phyloP scores from a whole-genome alignment of 1,284 basidiomycete genomes.

The Ganoderma leucocontextum region DNA sequence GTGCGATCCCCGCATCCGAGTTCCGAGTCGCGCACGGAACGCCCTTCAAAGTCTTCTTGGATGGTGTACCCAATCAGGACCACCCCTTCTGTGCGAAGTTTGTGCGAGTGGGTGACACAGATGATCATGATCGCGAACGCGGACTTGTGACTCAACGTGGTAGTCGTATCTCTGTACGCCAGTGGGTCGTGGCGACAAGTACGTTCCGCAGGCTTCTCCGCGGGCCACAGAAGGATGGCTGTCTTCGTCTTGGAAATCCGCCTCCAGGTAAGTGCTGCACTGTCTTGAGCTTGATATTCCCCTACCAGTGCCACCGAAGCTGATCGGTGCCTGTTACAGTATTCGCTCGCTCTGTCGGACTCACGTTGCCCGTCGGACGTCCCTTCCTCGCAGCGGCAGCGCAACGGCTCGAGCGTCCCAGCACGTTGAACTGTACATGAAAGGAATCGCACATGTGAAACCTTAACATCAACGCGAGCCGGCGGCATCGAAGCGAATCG shows the following conservation, averaged over 20 bases:
- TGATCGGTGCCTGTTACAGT: background rate
- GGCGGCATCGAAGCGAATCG: background rate
- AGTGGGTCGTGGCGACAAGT: background rate
- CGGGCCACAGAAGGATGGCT: background rate
- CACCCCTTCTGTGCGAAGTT: background rate
- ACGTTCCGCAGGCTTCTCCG: background rate
- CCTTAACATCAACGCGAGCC: background rate
- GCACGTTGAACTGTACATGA: no score
- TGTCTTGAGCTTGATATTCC: background rate
- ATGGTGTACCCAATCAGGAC: background rate
- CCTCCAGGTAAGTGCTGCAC: background rate
- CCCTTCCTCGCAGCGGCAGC: no score
- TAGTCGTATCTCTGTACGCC: background rate
- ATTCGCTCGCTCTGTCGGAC: no score
- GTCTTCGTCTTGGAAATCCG: background rate
- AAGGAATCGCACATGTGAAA: no score
- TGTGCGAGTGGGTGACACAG: background rate
- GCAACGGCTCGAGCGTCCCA: no score
- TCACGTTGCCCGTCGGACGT: no score
- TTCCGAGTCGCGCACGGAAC: background rate
- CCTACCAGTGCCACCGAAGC: background rate
- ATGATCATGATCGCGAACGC: background rate
- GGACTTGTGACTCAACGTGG: background rate
- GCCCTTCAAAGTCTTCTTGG: background rate
- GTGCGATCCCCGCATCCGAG: background rate